Percentiles rank a stretch among this genome's conserved stretches.
Conservation (phyloP, 108 stramenopile genomes). For the Schizochytrium sp. region DNA sequence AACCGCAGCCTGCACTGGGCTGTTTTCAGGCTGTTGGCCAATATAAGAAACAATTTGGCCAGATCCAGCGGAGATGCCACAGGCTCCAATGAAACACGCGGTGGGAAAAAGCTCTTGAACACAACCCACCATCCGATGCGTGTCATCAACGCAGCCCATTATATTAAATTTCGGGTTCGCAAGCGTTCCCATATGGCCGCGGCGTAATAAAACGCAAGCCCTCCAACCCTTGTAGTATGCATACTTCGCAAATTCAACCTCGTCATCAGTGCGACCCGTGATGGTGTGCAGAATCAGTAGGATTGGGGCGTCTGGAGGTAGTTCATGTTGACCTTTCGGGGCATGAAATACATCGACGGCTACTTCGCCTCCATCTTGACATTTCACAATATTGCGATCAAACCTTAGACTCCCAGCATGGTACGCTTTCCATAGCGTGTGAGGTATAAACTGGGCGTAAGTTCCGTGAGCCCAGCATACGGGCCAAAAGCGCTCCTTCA, state of each 20-base stretch:
- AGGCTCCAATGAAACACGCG: slow-evolving; percentile 18
- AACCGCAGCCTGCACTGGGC: slow-evolving; percentile 39
- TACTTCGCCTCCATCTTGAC: slow-evolving; percentile 26
- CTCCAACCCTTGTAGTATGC: not conserved
- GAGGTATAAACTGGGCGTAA: slow-evolving; percentile 18
- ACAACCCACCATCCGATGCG: not conserved
- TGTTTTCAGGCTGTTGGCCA: slow-evolving; percentile 2
- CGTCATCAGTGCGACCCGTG: slow-evolving; percentile 1
- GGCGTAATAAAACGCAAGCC: not conserved
- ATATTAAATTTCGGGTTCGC: slow-evolving; percentile 5
- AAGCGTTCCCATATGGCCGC: slow-evolving; percentile 29
- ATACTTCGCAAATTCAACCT: not conserved
- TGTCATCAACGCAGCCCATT: slow-evolving; percentile 48
- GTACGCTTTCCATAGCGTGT: not conserved
- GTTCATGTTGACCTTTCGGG: not conserved
- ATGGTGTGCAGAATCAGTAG: slow-evolving; percentile 60
- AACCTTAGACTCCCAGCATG: not conserved
- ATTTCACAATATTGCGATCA: not conserved
- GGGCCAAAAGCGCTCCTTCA: slow-evolving; percentile 21
- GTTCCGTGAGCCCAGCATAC: slow-evolving; percentile 53
- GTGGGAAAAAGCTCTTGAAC: not conserved
- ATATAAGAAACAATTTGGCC: slow-evolving; percentile 50
- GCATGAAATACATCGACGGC: slow-evolving; percentile 39
- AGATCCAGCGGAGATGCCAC: slow-evolving; percentile 39
- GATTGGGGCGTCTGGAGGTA: not conserved